Evolutionary conservation across 2,329 filamentous ascomycete species (phyloP).

Genomic region (Calonectria henricotiae): DNA sequence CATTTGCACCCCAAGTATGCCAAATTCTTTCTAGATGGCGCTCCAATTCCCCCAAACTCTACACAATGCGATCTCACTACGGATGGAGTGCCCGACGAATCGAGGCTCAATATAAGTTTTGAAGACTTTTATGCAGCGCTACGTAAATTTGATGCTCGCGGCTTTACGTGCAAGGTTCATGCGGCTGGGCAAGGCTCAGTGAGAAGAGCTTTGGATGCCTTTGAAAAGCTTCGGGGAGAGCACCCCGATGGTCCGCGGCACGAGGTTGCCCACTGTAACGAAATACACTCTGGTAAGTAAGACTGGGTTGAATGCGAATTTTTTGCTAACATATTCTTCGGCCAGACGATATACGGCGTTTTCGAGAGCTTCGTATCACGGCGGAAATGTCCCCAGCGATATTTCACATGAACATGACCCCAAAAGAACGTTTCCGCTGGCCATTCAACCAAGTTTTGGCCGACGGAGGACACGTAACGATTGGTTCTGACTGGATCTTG

Average conservation of each 20-base stretch:
- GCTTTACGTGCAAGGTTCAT: not conserved
- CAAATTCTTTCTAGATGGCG: not conserved
- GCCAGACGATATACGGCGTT: not conserved
- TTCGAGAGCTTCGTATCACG: not conserved
- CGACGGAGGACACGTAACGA: not conserved
- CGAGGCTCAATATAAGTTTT: not conserved
- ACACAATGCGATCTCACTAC: not conserved
- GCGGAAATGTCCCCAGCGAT: not conserved
- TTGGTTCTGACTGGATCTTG: not conserved
- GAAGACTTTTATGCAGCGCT: not conserved
- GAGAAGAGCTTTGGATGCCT: not conserved
- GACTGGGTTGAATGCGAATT: not conserved
- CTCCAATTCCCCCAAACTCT: not conserved
- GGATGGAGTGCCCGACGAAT: not conserved
- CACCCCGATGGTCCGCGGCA: not conserved
- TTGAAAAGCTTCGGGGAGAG: not conserved
- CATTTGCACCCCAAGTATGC: not conserved
- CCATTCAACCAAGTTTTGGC: not conserved
- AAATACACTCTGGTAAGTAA: not conserved
- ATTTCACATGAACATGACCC: not conserved
- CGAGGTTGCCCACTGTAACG: constrained; percentile 2
- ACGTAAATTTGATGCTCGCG: not conserved
- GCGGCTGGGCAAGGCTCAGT: not conserved
- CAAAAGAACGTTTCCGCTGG: not conserved
- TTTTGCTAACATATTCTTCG: not conserved